Percentiles rank a stretch among this genome's conserved stretches.
phyloP scores from a whole-genome alignment of 306 rosid genomes.

The Gastrolobium villosum region DNA sequence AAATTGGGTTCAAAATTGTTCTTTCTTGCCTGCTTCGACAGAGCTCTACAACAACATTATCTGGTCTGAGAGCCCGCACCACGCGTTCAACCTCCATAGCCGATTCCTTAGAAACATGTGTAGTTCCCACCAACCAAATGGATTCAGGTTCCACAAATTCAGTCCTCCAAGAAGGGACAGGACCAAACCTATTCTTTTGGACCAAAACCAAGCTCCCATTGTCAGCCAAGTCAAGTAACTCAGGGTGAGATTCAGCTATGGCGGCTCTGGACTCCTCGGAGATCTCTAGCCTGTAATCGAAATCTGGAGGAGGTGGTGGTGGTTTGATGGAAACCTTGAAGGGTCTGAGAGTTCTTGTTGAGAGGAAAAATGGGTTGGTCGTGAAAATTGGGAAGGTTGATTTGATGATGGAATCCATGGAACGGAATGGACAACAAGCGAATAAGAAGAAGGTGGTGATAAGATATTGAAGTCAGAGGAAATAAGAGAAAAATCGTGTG shows the following conservation, averaged over 20 bases:
- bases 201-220: constrained; percentile 80
- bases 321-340: constrained; percentile 67
- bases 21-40: constrained; percentile 89
- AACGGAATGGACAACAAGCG: neutral
- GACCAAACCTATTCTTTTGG: constrained; percentile 76
- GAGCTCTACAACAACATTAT: constrained; percentile 88
- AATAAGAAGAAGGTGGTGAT: neutral
- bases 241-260: constrained; percentile 74
- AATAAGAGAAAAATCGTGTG: neutral
- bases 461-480: neutral
- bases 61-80: constrained; percentile 69
- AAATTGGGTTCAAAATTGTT: no score
- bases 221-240: constrained; percentile 79
- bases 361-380: constrained; percentile 52
- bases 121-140: constrained; percentile 80
- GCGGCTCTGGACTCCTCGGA: constrained; percentile 60
- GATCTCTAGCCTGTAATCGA: constrained; percentile 74
- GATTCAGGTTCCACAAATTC: constrained; percentile 81
- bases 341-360: constrained; percentile 51
- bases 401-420: constrained; percentile 68
- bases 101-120: constrained; percentile 70
- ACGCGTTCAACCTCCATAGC: constrained; percentile 80
- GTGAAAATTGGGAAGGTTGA: constrained; percentile 67
- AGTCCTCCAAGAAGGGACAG: constrained; percentile 81
- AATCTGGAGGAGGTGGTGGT: constrained; percentile 75